Conservation (phyloP, 2,329 filamentous ascomycete species). For the Arthrobotrys iridis region DNA sequence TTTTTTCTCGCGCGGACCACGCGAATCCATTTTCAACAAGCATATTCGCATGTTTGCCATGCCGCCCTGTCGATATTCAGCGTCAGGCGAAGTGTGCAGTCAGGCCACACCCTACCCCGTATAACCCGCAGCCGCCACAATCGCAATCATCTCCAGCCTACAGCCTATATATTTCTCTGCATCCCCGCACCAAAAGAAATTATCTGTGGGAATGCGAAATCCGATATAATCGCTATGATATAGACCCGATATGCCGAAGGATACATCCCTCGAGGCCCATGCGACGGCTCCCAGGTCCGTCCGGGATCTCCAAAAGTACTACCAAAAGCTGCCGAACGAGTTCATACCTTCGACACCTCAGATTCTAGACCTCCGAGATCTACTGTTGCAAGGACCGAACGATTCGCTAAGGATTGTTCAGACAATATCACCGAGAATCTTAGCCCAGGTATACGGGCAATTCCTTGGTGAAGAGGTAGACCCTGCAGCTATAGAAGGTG, state of each 20-base stretch:
- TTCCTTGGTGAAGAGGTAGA: slow-evolving; percentile 37
- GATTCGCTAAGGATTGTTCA: slow-evolving; percentile 19
- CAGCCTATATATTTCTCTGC: too few species aligned
- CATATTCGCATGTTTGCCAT: slow-evolving; percentile 9
- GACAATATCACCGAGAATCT: slow-evolving; percentile 13
- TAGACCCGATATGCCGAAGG: slow-evolving; percentile 22
- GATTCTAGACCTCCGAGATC: slow-evolving; percentile 54
- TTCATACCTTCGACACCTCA: slow-evolving; percentile 29
- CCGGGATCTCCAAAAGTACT: slow-evolving; percentile 56
- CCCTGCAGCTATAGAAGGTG: neutral
- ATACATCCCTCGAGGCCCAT: slow-evolving; percentile 52
- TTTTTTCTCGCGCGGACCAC: too few species aligned
- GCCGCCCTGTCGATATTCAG: neutral
- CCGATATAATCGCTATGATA: neutral
- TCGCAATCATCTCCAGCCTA: neutral
- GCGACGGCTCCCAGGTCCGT: slow-evolving; percentile 54
- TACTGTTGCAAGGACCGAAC: slow-evolving; percentile 2
- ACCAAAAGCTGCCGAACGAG: slow-evolving; percentile 53
- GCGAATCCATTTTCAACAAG: too few species aligned
- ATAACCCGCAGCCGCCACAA: neutral
- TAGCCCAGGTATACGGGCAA: slow-evolving; percentile 14
- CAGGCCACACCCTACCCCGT: neutral
- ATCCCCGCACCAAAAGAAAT: too few species aligned
- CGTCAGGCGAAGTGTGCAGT: neutral
- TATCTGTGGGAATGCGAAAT: too few species aligned